Conservation (phyloP, 805 yeast genomes). For the Metschnikowia vanudenii region DNA sequence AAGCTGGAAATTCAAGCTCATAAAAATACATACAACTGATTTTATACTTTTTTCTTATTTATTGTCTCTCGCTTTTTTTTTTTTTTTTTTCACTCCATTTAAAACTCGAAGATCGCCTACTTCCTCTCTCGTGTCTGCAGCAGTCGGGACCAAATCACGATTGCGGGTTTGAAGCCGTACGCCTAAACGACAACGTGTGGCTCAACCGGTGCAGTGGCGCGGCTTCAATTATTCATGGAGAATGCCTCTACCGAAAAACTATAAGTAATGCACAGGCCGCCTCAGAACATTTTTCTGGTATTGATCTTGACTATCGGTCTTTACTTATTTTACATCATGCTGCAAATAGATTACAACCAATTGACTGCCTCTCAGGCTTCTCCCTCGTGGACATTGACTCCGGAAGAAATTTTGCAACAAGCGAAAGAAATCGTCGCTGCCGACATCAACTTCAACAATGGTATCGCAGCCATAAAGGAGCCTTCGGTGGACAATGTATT, state of each 20-base stretch:
- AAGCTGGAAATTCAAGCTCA: too few species aligned
- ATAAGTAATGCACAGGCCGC: not conserved
- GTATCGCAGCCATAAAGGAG: constrained; percentile 45
- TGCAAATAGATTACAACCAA: constrained; percentile 4
- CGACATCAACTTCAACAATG: constrained; percentile 50
- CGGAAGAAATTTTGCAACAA: constrained; percentile 44
- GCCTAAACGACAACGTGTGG: constrained; percentile 1
- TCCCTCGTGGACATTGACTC: constrained; percentile 61
- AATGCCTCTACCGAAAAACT: not conserved
- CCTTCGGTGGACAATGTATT: constrained; percentile 61
- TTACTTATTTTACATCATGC: constrained; percentile 2
- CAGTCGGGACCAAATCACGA: not conserved
- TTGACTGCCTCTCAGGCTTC: constrained; percentile 9
- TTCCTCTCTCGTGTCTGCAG: too few species aligned
- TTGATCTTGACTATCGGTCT: not conserved
- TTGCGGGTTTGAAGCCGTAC: constrained; percentile 5
- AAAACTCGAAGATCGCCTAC: not conserved
- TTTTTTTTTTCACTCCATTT: not conserved
- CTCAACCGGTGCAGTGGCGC: constrained; percentile 4
- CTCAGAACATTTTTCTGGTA: not conserved
- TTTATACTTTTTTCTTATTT: too few species aligned
- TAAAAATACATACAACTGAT: too few species aligned
- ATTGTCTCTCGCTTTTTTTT: not conserved
- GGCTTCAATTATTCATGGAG: not conserved
- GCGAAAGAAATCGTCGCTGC: constrained; percentile 42